These are phyloP conservation scores for Vigna nakashimae DNA, from an alignment of 306 rosid genomes.

Conservation along the genomic window DNA sequence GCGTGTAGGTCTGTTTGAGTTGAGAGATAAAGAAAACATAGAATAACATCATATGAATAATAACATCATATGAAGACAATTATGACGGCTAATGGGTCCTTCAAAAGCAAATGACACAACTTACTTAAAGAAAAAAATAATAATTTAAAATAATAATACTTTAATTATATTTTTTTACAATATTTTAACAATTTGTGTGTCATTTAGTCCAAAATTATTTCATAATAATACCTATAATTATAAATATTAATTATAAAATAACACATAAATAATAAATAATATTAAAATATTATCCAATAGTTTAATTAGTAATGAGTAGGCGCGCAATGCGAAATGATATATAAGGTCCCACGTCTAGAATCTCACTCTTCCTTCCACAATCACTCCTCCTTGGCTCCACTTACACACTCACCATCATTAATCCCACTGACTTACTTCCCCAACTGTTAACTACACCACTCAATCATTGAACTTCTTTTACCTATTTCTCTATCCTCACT, in stretches of 20 bases:
- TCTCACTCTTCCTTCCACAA: slow-evolving; percentile 2
- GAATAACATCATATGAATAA: slow-evolving; percentile 53
- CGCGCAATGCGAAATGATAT: slow-evolving; percentile 26
- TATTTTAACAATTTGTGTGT: too few species aligned
- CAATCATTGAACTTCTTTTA: slow-evolving; percentile 36
- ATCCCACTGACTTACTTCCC: slow-evolving; percentile 43
- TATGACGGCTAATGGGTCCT: slow-evolving; percentile 52
- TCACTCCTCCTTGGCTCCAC: slow-evolving; percentile 46
- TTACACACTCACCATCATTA: slow-evolving; percentile 54
- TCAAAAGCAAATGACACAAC: slow-evolving; percentile 17
- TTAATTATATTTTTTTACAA: too few species aligned
- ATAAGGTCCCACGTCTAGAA: slow-evolving; percentile 45
- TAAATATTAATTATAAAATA: too few species aligned
- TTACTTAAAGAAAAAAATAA: too few species aligned
- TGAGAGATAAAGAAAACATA: slow-evolving; percentile 30
- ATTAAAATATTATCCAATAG: too few species aligned
- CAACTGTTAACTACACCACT: slow-evolving; percentile 34
- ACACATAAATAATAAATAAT: too few species aligned
- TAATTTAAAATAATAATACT: too few species aligned
- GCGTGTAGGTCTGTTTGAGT: slow-evolving; percentile 63
- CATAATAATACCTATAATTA: rapidly evolving
- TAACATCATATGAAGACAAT: slow-evolving; percentile 60
- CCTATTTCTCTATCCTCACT: not conserved
- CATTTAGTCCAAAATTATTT: too few species aligned
- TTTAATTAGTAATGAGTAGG: not conserved